Percentiles rank a stretch among this genome's conserved stretches.
These are phyloP conservation scores for Emmonsia crescens DNA, from an alignment of 2,329 filamentous ascomycete species.

Conservation along the genomic window DNA sequence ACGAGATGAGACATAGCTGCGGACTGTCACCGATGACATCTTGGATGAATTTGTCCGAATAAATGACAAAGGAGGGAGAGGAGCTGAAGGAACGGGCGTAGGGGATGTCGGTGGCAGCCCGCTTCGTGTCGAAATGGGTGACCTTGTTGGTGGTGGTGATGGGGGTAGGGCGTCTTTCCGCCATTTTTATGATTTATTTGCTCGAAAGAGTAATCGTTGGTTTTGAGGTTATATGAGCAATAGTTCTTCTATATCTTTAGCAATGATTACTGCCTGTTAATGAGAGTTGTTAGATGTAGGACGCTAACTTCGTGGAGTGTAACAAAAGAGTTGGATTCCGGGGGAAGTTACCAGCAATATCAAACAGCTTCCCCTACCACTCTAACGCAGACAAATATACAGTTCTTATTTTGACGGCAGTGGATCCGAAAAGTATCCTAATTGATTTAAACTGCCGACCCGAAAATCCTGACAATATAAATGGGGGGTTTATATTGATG, in stretches of 20 bases:
- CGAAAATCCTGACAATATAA: neutral
- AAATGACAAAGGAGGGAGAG: conserved; percentile 9
- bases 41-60: conserved; percentile 14
- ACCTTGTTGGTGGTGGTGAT: neutral
- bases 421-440: neutral
- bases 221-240: neutral
- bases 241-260: neutral
- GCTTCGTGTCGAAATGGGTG: conserved; percentile 9
- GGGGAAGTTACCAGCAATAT: neutral
- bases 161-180: neutral
- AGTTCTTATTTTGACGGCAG: neutral
- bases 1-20: conserved; percentile 27
- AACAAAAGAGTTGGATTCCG: neutral
- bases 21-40: conserved; percentile 29
- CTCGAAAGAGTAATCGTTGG: neutral
- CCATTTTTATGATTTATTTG: neutral
- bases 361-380: neutral
- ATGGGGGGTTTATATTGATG: neutral
- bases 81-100: conserved; percentile 9
- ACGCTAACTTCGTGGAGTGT: no score
- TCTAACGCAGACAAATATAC: no score
- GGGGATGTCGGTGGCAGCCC: conserved; percentile 8
- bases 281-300: neutral
- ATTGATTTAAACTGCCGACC: neutral
- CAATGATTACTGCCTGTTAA: neutral